Percentiles rank a stretch among this genome's conserved stretches.
These are phyloP conservation scores for Massospora cicadina DNA, from an alignment of 371 early-diverging fungal species.

Conservation along the genomic window DNA sequence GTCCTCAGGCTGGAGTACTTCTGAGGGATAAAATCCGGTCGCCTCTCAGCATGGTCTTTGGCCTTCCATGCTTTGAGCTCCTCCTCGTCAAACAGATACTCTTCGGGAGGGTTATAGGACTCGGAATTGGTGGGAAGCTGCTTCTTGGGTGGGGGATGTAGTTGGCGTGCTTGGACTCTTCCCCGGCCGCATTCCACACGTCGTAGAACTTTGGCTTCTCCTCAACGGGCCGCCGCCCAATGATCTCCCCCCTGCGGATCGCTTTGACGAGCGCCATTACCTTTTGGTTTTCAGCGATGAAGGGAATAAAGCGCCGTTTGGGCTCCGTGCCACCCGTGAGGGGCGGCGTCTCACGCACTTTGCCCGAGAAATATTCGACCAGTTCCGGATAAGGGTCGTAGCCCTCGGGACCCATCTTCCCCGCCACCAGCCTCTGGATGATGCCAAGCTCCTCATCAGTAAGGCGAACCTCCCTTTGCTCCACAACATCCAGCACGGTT, in stretches of 20 bases:
- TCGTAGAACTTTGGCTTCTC: constrained; percentile 49
- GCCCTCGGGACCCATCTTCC: constrained; percentile 59
- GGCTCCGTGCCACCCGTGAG: constrained; percentile 71
- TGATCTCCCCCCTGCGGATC: constrained; percentile 73
- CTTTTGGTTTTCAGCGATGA: constrained; percentile 78
- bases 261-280: constrained; percentile 85
- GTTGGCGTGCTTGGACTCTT: constrained; percentile 22
- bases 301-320: constrained; percentile 89
- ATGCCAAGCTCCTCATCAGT: constrained; percentile 80
- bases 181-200: constrained; percentile 62
- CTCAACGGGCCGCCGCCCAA: constrained; percentile 36
- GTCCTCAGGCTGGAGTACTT: constrained; percentile 60
- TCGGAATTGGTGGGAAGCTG: constrained; percentile 77
- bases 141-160: constrained; percentile 84
- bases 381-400: constrained; percentile 74
- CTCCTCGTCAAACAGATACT: constrained; percentile 70
- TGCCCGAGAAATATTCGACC: constrained; percentile 84
- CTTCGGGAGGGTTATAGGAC: constrained; percentile 95
- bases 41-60: constrained; percentile 58
- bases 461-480: constrained; percentile 62
- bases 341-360: constrained; percentile 59
- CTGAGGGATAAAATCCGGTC: constrained; percentile 65
- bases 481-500: constrained; percentile 59
- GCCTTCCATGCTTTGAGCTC: constrained; percentile 63
- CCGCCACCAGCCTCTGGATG: constrained; percentile 65